Evolutionary conservation across 83 land plant species (phyloP), one percentile per base, ranked within the genome.

Genomic region (Diphasiastrum complanatum): DNA sequence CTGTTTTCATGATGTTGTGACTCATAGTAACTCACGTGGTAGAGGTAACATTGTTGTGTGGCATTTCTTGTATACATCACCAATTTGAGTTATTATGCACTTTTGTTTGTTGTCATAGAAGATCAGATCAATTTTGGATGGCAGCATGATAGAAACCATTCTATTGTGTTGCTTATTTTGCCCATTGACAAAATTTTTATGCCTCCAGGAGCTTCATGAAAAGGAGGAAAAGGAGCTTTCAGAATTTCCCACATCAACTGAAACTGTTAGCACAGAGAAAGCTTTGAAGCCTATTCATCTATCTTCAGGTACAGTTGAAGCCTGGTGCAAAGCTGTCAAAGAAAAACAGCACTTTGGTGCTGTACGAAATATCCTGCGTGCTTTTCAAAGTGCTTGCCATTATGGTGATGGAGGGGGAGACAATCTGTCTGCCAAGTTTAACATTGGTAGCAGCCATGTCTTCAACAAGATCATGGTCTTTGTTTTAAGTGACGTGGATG

Each of bases 381-480:
- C 75, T 16, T 95, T 78, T 66, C 72, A 83, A 8, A 71, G 75
- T 45, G 89, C 90, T 46, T 89, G 97, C 56, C 85, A 78, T 51
- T 84, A 82, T 69, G 87, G 93, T 22, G 68, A 70, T 31, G 77
- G 78, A 27, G 80, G 65, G 6, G 70, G 55, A 23, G 51, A 83
- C 2, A 70, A 71, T 41, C 53, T 70, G 25, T 54, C 41, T 16
- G 36, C 66, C 20, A 63, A 55, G 4, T 47, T 48, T 28, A 67
- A 59, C 47, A 63, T 85, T 47, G 45, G 66, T 34, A 82, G 78
- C 47, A 76, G 75, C 60, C 81, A 76, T 33, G 73, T 70, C 37
- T 90, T 80, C 67, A 77, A 78, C 65, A 83, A 75, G 46, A 66
- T 86, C 22, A 60, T 86, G 69, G 72, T 72, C 3, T 84, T 81